phyloP scores from a whole-genome alignment of 2,329 filamentous ascomycete species.

The Colletotrichum sp. region DNA sequence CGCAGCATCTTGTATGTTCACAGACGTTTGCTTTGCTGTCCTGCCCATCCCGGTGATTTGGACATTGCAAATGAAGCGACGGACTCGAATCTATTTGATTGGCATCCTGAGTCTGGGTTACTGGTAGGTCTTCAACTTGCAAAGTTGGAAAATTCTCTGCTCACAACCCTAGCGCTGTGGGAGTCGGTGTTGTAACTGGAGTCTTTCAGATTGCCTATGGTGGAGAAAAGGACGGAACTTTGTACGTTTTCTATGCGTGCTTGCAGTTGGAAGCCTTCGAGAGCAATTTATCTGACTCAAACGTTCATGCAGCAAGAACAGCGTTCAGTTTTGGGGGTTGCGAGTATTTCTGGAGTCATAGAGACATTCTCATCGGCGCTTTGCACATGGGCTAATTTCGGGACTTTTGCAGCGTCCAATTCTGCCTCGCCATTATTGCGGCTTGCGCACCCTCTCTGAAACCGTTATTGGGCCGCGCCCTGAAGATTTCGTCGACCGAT shows the following conservation, averaged over 20 bases:
- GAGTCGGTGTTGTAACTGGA: constrained; percentile 42
- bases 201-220: constrained; percentile 32
- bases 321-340: not conserved
- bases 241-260: not conserved
- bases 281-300: rapidly evolving
- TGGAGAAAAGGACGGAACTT: not conserved
- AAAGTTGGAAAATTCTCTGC: constrained; percentile 20
- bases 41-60: constrained; percentile 46
- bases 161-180: constrained; percentile 36
- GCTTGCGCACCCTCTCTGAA: not conserved
- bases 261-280: rapidly evolving
- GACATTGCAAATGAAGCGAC: constrained; percentile 39
- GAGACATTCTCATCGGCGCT: no score
- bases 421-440: not conserved
- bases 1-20: constrained; percentile 42
- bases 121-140: constrained; percentile 31
- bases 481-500: not conserved
- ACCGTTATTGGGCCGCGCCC: not conserved
- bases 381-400: not conserved
- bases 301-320: not conserved
- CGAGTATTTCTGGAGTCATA: not conserved
- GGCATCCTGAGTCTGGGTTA: constrained; percentile 15
- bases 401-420: not conserved
- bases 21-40: constrained; percentile 44
- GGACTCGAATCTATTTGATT: constrained; percentile 41